These are phyloP conservation scores for Gloeophyllum trabeum DNA, from an alignment of 768 basidiomycete genomes.

Conservation along the genomic window DNA sequence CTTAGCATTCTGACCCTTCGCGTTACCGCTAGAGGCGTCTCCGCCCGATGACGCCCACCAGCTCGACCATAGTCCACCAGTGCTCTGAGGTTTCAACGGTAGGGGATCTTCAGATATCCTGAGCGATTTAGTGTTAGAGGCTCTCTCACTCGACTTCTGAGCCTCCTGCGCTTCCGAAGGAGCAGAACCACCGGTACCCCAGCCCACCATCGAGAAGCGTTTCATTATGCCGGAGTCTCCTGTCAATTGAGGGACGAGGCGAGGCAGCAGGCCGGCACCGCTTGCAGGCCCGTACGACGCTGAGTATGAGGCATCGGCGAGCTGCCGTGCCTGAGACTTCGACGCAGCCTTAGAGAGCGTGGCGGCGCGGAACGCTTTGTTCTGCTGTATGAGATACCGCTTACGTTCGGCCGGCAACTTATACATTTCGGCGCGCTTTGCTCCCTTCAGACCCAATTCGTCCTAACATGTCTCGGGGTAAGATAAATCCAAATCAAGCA, in stretches of 20 bases:
- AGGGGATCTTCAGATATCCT: constrained; percentile 4
- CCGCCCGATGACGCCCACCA: constrained; percentile 71
- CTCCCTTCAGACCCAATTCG: constrained; percentile 63
- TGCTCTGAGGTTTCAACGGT: constrained; percentile 49
- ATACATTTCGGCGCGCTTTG: constrained; percentile 51
- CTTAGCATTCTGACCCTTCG: constrained; percentile 24
- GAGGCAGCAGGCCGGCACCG: constrained; percentile 45
- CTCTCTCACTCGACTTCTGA: neutral
- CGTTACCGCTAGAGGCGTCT: constrained; percentile 21
- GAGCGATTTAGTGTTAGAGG: too few relatives aligned
- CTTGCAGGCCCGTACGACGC: constrained; percentile 52
- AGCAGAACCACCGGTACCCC: constrained; percentile 32
- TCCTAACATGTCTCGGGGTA: constrained; percentile 33
- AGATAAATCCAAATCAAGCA: neutral
- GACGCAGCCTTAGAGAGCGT: constrained; percentile 20
- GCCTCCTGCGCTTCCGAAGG: constrained; percentile 9
- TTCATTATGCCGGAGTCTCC: constrained; percentile 59
- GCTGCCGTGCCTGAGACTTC: constrained; percentile 12
- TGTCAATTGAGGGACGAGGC: constrained; percentile 64
- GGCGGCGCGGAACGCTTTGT: constrained; percentile 27
- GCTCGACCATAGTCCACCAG: constrained; percentile 65
- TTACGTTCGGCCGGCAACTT: constrained; percentile 52
- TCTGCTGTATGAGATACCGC: constrained; percentile 52
- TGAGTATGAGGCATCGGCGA: constrained; percentile 25
- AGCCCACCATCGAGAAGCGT: constrained; percentile 53